A percentile compares a stretch with the other conserved stretches of the same genome.
Evolutionary conservation across 139 green algal species (phyloP).

Genomic region (Tetradesmus lagerheimii): DNA sequence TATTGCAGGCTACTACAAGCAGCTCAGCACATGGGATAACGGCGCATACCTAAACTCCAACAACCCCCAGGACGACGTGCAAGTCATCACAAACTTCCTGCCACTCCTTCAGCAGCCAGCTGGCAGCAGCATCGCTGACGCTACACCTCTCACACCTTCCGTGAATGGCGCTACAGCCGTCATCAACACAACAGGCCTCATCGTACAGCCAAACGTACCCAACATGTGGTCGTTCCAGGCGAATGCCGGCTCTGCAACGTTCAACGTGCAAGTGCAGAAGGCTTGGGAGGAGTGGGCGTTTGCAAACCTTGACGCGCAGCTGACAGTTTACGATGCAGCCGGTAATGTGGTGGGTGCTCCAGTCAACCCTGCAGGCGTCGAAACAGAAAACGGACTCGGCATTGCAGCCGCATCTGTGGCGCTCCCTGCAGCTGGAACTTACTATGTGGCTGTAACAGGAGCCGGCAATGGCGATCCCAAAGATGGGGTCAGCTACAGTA

Average conservation of each 20-base stretch:
- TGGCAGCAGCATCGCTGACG: constrained; percentile 7
- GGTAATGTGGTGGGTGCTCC: background rate
- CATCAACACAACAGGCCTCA: background rate
- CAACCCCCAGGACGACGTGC: constrained; percentile 38
- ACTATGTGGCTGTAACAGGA: constrained; percentile 17
- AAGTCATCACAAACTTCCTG: constrained; percentile 22
- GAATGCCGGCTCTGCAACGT: background rate
- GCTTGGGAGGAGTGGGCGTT: background rate
- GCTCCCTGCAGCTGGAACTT: constrained; percentile 8
- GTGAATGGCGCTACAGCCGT: background rate
- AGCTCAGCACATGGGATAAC: constrained; percentile 18
- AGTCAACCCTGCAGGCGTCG: constrained; percentile 9
- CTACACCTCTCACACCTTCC: background rate
- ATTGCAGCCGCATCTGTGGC: background rate
- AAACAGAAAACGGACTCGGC: background rate
- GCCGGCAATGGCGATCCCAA: background rate
- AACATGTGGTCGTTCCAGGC: background rate
- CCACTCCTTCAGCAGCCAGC: background rate
- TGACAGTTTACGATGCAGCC: background rate
- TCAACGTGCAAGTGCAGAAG: background rate
- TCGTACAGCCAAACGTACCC: background rate
- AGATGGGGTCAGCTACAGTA: background rate
- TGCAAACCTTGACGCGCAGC: background rate
- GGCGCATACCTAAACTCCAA: constrained; percentile 23
- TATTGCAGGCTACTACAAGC: constrained; percentile 16